Evolutionary conservation across 305 asterid genomes (phyloP), one percentile per base, ranked within the genome.

Genomic region (Ilex paraguariensis): DNA sequence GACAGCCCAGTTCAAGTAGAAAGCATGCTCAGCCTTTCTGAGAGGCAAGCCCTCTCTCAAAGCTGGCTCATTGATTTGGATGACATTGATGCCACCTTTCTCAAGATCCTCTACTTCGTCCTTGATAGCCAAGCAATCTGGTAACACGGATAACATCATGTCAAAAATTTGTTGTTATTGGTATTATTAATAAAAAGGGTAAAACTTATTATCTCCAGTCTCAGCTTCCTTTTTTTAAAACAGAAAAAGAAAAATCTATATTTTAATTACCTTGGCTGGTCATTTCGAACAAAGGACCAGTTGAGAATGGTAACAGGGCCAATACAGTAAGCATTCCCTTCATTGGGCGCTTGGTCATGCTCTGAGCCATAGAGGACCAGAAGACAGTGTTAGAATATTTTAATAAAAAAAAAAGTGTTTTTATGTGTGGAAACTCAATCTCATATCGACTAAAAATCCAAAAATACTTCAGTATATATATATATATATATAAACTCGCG

Each of bases 51-150:
- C 82, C 54, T 80, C 79, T 77, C 85, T 77, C 78, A 80, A 61
- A 54, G 81, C 85, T 16, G 82, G 81, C 67, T 80, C 85, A 42
- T 80, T 82, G 28, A 80, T 80, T 63, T 80, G 82, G 45, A 80
- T 77, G 21, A 80, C 77, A 6, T 56, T 80, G 60, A 80, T 74
- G 50, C 74, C 70, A 9, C 81, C 79, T 75, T 77, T 77, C 81
- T 80, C 82, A 55, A 80, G 79, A 69, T 80, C 85, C 72, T 80
- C 82, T 4, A 80, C 85, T 67, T 80, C 85, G 3, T 80, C 82
- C 76, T 77, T 74, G 44, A 80, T 74, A 13, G 85, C 82, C 81
- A 80, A 46, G 82, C 83, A 59, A 80, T 77, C 75, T 80, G 72
- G 53, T 9, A 59, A 16, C 36, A 30, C 12, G 14, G 28, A 3